Percentiles rank a stretch among this genome's conserved stretches.
Conservation (phyloP, 306 rosid species). For the Dicorynia guianensis region DNA sequence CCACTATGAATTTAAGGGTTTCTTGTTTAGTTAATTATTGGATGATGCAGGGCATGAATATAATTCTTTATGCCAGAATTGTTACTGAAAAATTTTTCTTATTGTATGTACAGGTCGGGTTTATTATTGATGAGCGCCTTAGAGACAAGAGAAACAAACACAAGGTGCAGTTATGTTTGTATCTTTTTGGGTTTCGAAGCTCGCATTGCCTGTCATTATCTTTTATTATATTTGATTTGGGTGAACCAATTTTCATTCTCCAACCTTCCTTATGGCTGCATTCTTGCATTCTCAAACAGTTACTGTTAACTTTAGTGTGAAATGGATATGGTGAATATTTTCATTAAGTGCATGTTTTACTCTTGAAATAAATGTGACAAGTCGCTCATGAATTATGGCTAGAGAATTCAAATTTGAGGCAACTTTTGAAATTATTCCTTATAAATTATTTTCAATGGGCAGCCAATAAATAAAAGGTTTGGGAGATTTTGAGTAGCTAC, state of each 20-base stretch:
- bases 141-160: conserved; percentile 74
- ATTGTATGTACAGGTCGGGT: conserved; percentile 68
- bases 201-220: conserved; percentile 15
- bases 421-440: no score
- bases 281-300: conserved; percentile 26
- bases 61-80: conserved; percentile 11
- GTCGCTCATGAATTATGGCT: not conserved
- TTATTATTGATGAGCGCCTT: conserved; percentile 92
- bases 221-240: conserved; percentile 5
- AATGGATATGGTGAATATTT: conserved; percentile 26
- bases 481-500: conserved; percentile 10
- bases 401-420: no score
- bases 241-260: conserved; percentile 3
- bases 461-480: not conserved
- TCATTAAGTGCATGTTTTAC: conserved; percentile 29
- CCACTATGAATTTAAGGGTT: not conserved
- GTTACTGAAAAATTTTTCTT: conserved; percentile 26
- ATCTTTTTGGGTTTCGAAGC: conserved; percentile 13
- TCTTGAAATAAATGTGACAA: conserved; percentile 15
- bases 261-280: conserved; percentile 6
- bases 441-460: no score
- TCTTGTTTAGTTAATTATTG: not conserved
- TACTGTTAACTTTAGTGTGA: not conserved
- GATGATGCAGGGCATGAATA: conserved; percentile 16
- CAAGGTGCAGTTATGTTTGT: conserved; percentile 60